Evolutionary conservation across 306 rosid species (phyloP), one percentile per base, ranked within the genome.

Genomic region (Cotoneaster glaucophyllus): DNA sequence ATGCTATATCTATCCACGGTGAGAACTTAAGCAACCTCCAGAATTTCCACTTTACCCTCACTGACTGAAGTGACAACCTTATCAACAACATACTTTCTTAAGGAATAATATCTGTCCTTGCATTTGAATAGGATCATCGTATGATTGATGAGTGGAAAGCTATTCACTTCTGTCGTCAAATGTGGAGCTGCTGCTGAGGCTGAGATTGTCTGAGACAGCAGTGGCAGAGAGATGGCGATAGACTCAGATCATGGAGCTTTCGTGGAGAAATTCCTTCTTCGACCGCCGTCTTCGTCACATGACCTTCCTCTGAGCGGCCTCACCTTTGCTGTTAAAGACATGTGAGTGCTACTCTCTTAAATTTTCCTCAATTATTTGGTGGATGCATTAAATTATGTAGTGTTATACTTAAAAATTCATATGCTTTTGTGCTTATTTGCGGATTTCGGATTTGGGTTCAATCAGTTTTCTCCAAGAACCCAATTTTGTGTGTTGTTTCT

Each of bases 281-380:
- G 48, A 29, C 92, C 90, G 59, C 77, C 34, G 76, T 74, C 85
- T 82, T 76, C 96, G 4, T 58, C 85, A 14, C 77, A 32, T 10
- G 64, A 52, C 37, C 91, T 89, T 84, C 96, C 97, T 32, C 72
- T 92, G 67, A 82, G 78, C 71, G 70, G 88, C 82, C 99, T 92
- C 84, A 90, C 91, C 26, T 95, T 95, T 76, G 99, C 97, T 12
- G 85, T 90, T 76, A 95, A 95, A 84, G 99, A 95, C 82, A 90
- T 95, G 99, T 92, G 79, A 83, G 89, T 4, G 5, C 45, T 52
- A 3, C 67, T 71, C 65, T 64, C 71, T 76, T 58, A 25, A 24
- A 11, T 41, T 28, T 41, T 69, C 26, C 32, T 19, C 34, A 39
- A 1, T 41, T 48, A 90, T 37, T 37, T 7, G 41, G 10, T 37